Evolutionary conservation across 148 eudicot genomes (phyloP), one percentile per base, ranked within the genome.

Genomic region (Polygonum aviculare): DNA sequence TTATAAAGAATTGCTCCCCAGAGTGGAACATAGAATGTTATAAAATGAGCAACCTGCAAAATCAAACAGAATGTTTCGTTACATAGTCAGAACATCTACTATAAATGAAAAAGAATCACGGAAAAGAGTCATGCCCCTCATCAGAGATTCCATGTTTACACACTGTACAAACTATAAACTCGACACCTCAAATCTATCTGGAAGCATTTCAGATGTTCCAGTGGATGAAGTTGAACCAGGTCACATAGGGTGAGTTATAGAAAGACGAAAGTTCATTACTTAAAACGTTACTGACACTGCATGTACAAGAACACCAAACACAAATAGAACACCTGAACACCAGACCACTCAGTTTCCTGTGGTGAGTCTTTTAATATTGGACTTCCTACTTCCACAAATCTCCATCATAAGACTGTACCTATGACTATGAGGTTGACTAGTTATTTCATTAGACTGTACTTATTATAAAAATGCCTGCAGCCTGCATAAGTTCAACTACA

Each of bases 1-100:
- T 95, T 95, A 89, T 90, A 92, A 49, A 92, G 88, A 82, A 95
- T 95, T 52, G 99, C 99, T 78, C 97, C 97, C 98, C 98, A 95
- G 19, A 95, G 88, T 38, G 99, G 99, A 74, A 85, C 89, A 82
- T 95, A 95, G 83, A 95, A 95, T 79, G 99, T 95, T 73, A 85
- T 83, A 77, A 92, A 95, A 82, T 92, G 97, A 79, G 88, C 91
- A 77, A 83, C 88, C 98, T 94, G 90, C 81, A 84, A 77, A 75
- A 75, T 55, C 41, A 75, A 72, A 31, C 5, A 22, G 72, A 5
- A 62, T 72, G 21, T 41, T 63, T 18, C 15, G n/a, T 40, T 36
- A 35, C 35, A 12, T 18, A 59, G 38, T 35, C 59, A 74, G 14
- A 45, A 45, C 51, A 44, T 72, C 21, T 45, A 45, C 44, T 59